Evolutionary conservation across 1,139 yeast genomes (phyloP).

Genomic region (Geotrichum klebahnii): DNA sequence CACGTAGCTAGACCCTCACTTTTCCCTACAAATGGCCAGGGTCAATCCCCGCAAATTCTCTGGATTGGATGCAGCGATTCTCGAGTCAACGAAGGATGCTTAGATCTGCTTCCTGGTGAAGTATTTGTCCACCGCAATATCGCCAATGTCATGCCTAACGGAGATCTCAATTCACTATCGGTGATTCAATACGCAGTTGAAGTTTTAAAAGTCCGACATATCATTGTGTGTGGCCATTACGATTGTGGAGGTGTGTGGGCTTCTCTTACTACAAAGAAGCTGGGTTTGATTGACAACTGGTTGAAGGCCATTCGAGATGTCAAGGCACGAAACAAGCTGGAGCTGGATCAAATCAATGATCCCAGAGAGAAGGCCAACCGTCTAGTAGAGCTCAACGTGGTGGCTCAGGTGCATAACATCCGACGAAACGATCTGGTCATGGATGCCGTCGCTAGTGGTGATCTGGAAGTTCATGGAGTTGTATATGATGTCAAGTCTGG

Average conservation of each 20-base stretch:
- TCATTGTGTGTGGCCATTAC: slow-evolving; percentile 94
- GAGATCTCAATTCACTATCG: slow-evolving; percentile 74
- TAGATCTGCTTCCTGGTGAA: slow-evolving; percentile 84
- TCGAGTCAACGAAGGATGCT: slow-evolving; percentile 74
- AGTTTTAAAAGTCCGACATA: slow-evolving; percentile 74
- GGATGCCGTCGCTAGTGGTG: slow-evolving; percentile 63
- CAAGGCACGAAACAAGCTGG: slow-evolving; percentile 51
- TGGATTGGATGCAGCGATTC: slow-evolving; percentile 98
- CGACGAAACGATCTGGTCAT: slow-evolving; percentile 72
- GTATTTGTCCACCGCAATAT: slow-evolving; percentile 90
- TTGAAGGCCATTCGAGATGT: slow-evolving; percentile 68
- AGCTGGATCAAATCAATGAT: slow-evolving; percentile 40
- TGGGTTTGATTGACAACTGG: slow-evolving; percentile 76
- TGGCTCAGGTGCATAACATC: slow-evolving; percentile 53
- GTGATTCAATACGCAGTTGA: slow-evolving; percentile 89
- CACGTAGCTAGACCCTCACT: slow-evolving; percentile 59
- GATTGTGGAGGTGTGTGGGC: slow-evolving; percentile 97
- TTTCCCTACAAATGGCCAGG: slow-evolving; percentile 67
- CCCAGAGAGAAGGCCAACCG: slow-evolving; percentile 53
- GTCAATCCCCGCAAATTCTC: slow-evolving; percentile 88
- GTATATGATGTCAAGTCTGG: slow-evolving; percentile 86
- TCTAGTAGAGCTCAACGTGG: slow-evolving; percentile 76
- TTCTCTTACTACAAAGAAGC: slow-evolving; percentile 61
- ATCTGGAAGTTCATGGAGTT: slow-evolving; percentile 83
- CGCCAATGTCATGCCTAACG: slow-evolving; percentile 72